Evolutionary conservation across 495 filamentous ascomycete genomes (phyloP), one percentile per base, ranked within the genome.

Genomic region (Glarea lozoyensis): DNA sequence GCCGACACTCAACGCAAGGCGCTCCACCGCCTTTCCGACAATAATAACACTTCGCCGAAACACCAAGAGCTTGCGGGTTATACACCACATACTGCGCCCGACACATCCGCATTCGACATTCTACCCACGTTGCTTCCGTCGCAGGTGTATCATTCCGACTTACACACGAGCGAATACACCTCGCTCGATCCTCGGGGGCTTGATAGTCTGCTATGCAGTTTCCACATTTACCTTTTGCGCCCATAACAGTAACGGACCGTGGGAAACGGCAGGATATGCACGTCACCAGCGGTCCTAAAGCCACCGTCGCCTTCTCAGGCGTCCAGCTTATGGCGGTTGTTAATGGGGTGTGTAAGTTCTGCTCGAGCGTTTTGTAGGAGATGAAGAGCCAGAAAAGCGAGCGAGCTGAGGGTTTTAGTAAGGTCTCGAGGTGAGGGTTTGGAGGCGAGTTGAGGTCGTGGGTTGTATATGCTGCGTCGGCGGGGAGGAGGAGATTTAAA

Each of bases 81-180:
- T 70, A 72, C 17, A 70, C 60, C 6, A 69, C 57, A 47, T 70
- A 72, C 49, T 72, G 68, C 1, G 60, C 67, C 2, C 65, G 53
- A 50, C 68, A 72, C 18, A 52, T 46, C 0, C 36, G 37, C 27
- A 59, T 41, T 17, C 37, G 45, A 48, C 68, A 72, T 43, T 70
- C 67, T 1, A 65, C 60, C 68, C 68, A 70, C 1, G 52, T 50
- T 3, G 55, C 61, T 1, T 29, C 34, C n/a, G 50, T 57, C 4
- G 13, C 34, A 6, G 42, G 40, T 17, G 38, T 52, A 29, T 61
- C 53, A 2, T 54, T 44, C 13, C 53, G 51, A 2, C 61, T 63
- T 4, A 63, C 61, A 15, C 54, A 41, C 4, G n/a, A 22, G 2
- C 47, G 10, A 10, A 57, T 40, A 3, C 35, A 25, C 4, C 43